Base-by-base conservation (phyloP, 371 early-diverging fungal genomes). In the Apophysomyces ossiformis region DNA sequence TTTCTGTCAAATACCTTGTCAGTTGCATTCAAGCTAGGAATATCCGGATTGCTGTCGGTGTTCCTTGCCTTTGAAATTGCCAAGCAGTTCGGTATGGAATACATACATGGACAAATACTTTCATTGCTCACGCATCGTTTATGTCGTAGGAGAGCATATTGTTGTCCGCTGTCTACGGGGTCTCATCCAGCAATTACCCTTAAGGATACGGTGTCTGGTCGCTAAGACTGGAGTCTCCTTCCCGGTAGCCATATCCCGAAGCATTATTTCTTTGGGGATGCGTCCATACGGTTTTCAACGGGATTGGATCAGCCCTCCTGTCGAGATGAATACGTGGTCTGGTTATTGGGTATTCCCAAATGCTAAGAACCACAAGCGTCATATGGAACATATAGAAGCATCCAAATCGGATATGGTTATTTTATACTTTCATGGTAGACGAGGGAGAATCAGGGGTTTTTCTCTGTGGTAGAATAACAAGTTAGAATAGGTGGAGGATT, bases 341-440 rank as follows among this genome's bases (percentile, higher is more conserved):
- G 76, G 76, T 21, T 60, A 66, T 45, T 76, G 76, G 76, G 63
- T 75, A 38, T 59, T 63, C 6, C 54, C 35, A n/a, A 60, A 67
- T 43, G 59, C 41, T 11, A 37, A 32, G 21, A 39, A 60, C 35
- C 38, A 69, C 5, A 45, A 67, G 46, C 21, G 58, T 37, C 50
- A 45, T 1, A n/a, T 58, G 11, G 32, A 16, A 37, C 66, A 60
- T 59, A 67, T 61, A 7, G 73, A 72, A 41, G 37, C 65, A 11
- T 61, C 70, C 2, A 66, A 68, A 7, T 58, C 41, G 11, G 64
- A 68, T 38, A 68, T 76, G 16, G 58, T 75, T 9, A 64, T 78
- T 7, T 68, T 71, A 12, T 78, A 71, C 37, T 67, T 78, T 36
- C 79, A 78, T 50, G 79, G 79, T 74, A 74, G 0, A 26, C 26